These are phyloP conservation scores for Cercospora beticola DNA, from an alignment of 2,329 filamentous ascomycete genomes.

Conservation along the genomic window DNA sequence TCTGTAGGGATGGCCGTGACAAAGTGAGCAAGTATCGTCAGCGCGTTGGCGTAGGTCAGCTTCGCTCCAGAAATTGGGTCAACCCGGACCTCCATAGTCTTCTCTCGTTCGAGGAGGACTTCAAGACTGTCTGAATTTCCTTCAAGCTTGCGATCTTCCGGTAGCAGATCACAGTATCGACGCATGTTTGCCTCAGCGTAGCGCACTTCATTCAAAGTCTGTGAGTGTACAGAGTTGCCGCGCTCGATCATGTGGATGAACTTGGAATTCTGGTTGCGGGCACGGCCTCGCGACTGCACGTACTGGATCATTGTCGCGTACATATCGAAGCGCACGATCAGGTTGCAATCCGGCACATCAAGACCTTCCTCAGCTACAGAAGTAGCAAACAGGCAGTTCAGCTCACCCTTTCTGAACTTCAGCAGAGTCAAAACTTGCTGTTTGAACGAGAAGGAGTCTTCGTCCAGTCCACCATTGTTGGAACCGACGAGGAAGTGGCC, in stretches of 20 bases:
- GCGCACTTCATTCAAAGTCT: slow-evolving; percentile 59
- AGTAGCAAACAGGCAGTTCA: slow-evolving; percentile 64
- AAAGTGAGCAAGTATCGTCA: slow-evolving; percentile 71
- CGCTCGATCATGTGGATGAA: slow-evolving; percentile 83
- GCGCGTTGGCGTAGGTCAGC: slow-evolving; percentile 72
- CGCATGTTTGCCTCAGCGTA: slow-evolving; percentile 63
- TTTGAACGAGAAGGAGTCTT: slow-evolving; percentile 65
- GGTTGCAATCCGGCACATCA: slow-evolving; percentile 65
- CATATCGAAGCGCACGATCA: slow-evolving; percentile 77
- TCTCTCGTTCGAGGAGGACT: slow-evolving; percentile 55
- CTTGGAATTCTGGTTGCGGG: slow-evolving; percentile 71
- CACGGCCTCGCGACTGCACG: slow-evolving; percentile 86
- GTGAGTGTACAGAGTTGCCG: slow-evolving; percentile 62
- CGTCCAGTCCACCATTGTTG: slow-evolving; percentile 41
- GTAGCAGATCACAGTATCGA: slow-evolving; percentile 72
- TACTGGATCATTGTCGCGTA: slow-evolving; percentile 92
- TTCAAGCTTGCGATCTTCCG: slow-evolving; percentile 68
- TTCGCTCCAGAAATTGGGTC: slow-evolving; percentile 70
- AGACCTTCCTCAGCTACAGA: slow-evolving; percentile 66
- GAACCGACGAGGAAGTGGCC: slow-evolving; percentile 66
- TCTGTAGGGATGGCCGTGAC: slow-evolving; percentile 65
- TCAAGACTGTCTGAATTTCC: slow-evolving; percentile 58
- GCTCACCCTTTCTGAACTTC: slow-evolving; percentile 59
- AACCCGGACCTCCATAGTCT: slow-evolving; percentile 52
- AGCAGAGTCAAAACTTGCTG: slow-evolving; percentile 73